Evolutionary conservation across 2,329 filamentous ascomycete genomes (phyloP), one percentile per base, ranked within the genome.

Genomic region (Acrodontium crateriforme): DNA sequence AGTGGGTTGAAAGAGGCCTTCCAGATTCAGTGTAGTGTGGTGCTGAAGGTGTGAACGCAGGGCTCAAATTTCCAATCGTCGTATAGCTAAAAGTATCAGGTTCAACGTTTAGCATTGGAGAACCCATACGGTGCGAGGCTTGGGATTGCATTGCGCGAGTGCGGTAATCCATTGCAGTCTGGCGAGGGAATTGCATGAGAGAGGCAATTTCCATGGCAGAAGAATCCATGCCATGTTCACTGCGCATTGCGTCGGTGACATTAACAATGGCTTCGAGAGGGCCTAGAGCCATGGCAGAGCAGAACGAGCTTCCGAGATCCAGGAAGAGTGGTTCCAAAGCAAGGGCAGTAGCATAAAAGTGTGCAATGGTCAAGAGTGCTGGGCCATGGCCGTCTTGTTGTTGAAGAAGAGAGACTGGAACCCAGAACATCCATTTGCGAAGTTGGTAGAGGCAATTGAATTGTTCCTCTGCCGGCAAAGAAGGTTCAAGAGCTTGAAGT

Each of bases 341-440:
- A 34, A 95, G 65, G 3, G 83, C 84, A 11, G 84, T 74, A 1
- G 82, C 85, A 58, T 93, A 95, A 53, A 93, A 83, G 50, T 95
- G 81, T 8, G 84, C 80, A 30, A 95, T 74, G 37, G 91, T 75
- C 28, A 92, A 66, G 40, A 94, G 65, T 1, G 83, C 78, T 34
- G 72, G 80, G 14, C 80, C 69, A 40, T 87, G 83, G 18, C 72
- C 71, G 27, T 77, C 73, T 25, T 76, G 78, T 39, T 18, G 14
- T 50, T 87, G 78, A 15, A 94, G 67, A 44, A 85, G 78, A 40
- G 75, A 74, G 18, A 93, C 75, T 1, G 89, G 89, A 30, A 93
- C 72, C 84, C 87, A 95, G 58, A 95, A 93, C 10, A 95, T 70
- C 84, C 87, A 94, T 42, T 81, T 80, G 30, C 85, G 71, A 34